Base-by-base conservation (phyloP, 441 rosid species). In the Hura crepitans region DNA sequence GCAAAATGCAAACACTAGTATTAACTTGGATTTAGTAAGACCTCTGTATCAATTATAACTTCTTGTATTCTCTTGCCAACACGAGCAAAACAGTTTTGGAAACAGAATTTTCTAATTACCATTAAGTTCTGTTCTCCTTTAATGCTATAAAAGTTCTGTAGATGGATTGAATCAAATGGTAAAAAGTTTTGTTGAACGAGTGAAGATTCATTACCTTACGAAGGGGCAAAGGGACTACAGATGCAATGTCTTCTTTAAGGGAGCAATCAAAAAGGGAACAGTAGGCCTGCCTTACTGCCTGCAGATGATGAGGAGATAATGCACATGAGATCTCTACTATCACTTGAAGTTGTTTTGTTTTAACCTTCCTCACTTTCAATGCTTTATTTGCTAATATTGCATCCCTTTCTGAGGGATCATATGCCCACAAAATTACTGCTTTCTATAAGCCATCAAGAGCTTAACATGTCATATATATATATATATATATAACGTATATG, bases 321-420 rank as follows among this genome's bases (percentile, higher is more conserved):
- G 97, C 81, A 37, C 97, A 90, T 1, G 92, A 81, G 74, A 92
- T 87, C 91, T 92, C 99, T 20, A 89, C 82, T n/a, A 95, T 70
- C 47, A 86, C 78, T 69, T 86, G 81, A 25, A 88, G 66, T 20
- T 82, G 82, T 45, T 92, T 85, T 37, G 70, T 18, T 18, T 74
- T 65, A 60, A 70, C 81, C 79, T 69, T 84, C 62, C 60, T 80
- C 13, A 63, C 75, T 55, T 80, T 84, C 71, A 95, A 71, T 31
- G 80, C 86, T 25, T 87, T 83, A 62, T 86, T 76, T 33, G 87
- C 86, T 30, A 87, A 79, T 75, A 68, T 87, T 9, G 99, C 99
- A 75, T 95, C 92, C 80, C 97, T 89, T 82, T 86, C 93, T 4
- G 91, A 75, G 20, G 99, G 92, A 72, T 92, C 97, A 65, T 77